Evolutionary conservation across 805 yeast genomes (phyloP), one percentile per base, ranked within the genome.

Genomic region (Pichia nanzhaoensis): DNA sequence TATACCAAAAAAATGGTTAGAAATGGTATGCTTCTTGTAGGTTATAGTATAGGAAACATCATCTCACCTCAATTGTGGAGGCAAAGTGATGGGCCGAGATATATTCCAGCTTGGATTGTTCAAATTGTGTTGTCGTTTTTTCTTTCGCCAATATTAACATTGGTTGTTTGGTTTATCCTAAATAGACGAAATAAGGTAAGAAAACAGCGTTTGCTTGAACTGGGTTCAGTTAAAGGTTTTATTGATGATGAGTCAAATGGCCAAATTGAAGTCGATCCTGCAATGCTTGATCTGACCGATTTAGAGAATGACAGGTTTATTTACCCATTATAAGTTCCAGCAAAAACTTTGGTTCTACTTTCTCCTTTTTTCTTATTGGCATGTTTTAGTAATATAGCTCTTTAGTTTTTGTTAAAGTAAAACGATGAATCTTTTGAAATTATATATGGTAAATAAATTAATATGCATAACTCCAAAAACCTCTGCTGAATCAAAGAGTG

Each of bases 61-160:
- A 69, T 75, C 28, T 72, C 76, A 5, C 79, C 81, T 3, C 81
- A 75, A 55, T 52, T 75, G n/a, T 77, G 78, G 74, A 65, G 67
- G 52, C 59, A 56, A 5, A 57, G 52, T 16, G 72, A 71, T 50
- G 66, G 69, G 4, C 80, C 81, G 37, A 55, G 69, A 44, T 72
- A 67, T 50, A 51, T 58, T 34, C 69, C 73, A 5, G 74, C 78
- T 9, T 71, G 82, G 82, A 63, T 70, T 43, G 77, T 75, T 10
- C 82, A 77, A 54, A 73, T 77, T 41, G 77, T 75, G 10, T 51
- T 75, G 14, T 67, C 77, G 7, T 77, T 74, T 55, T 59, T 65
- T 33, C 34, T 63, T 10, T 72, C 80, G 1, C 80, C 82, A 3
- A 37, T 63, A 2, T 28, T 73, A 16, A 64, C 73, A 5, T 42